Evolutionary conservation across 495 filamentous ascomycete species (phyloP), one percentile per base, ranked within the genome.

Genomic region (Cairneyella variabilis): DNA sequence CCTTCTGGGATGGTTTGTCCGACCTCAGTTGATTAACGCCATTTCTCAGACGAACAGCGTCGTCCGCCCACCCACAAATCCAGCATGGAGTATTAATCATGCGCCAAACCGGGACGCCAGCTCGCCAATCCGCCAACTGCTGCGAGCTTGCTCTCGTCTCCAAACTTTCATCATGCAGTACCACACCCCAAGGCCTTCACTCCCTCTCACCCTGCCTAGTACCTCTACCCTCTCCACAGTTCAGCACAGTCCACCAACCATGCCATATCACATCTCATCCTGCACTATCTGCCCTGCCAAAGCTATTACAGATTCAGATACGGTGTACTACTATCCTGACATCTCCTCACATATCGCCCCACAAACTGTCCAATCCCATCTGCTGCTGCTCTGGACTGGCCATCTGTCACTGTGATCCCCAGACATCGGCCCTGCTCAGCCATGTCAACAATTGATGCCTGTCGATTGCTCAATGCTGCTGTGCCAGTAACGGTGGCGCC

Each of bases 401-500:
- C 44, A 7, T 17, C 37, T 36, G 16, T 38, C 40, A 25, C 20
- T 34, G n/a, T 10, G 17, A 41, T 12, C 28, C 17, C 39, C n/a
- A 16, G 18, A 26, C 18, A 10, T 9, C 36, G 11, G 17, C 53
- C 45, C 10, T 6, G 34, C 48, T 21, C 48, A 4, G 11, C 16
- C 43, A 27, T 21, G 22, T 16, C 43, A n/a, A 3, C 11, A 16
- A 21, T 20, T 16, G 9, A 53, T 53, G 50, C 48, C 37, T 51
- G 36, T 51, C 48, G 21, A 20, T 30, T 37, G 4, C 48, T 16
- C 20, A 12, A 32, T 6, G 23, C 18, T 2, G 18, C 14, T 52
- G 50, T 18, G 7, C 52, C 52, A 48, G 20, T 30, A 4, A 40
- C 28, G 36, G 44, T 47, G 42, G 43, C 44, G 52, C 36, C 48